Percentiles rank a stretch among this genome's conserved stretches.
Evolutionary conservation across 768 basidiomycete species (phyloP).

Genomic region (Macrocybe gigantea): DNA sequence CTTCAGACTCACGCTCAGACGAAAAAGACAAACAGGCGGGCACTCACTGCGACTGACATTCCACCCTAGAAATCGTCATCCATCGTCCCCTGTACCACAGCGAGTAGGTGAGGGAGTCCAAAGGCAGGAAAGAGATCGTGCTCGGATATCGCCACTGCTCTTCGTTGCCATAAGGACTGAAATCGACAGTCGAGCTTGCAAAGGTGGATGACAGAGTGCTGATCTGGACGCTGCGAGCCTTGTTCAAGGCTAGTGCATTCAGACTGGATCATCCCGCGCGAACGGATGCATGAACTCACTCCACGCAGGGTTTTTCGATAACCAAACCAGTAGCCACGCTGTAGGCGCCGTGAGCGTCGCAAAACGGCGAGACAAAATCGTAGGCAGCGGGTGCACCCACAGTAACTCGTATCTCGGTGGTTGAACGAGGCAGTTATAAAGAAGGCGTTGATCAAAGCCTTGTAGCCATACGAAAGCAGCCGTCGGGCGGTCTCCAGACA

Average conservation of each 20-base stretch:
- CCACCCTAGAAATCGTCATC: slow-evolving; percentile 16
- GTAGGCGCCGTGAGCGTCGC: not conserved
- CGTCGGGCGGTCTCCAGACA: not conserved
- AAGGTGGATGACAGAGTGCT: slow-evolving; percentile 28
- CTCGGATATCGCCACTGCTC: slow-evolving; percentile 9
- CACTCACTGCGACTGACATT: slow-evolving; percentile 1
- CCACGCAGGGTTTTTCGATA: slow-evolving; percentile 51
- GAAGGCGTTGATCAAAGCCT: slow-evolving; percentile 32
- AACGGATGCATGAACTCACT: slow-evolving; percentile 24
- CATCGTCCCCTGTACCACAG: slow-evolving; percentile 27
- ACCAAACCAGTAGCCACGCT: slow-evolving; percentile 59
- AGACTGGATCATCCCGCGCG: not conserved
- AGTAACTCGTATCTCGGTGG: slow-evolving; percentile 26
- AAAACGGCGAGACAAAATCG: not conserved
- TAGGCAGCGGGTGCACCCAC: slow-evolving; percentile 9
- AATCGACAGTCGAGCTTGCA: slow-evolving; percentile 15
- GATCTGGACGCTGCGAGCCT: slow-evolving; percentile 42
- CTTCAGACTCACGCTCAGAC: not conserved
- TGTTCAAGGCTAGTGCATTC: slow-evolving; percentile 17
- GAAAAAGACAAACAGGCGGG: not conserved
- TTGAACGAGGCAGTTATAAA: slow-evolving; percentile 49
- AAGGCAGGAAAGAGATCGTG: slow-evolving; percentile 27
- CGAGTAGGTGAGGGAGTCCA: slow-evolving; percentile 23
- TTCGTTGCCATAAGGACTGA: slow-evolving; percentile 21
- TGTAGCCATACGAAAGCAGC: slow-evolving; percentile 27